Conservation (phyloP, 805 yeast species). For the Barnettozyma sucrosica region DNA sequence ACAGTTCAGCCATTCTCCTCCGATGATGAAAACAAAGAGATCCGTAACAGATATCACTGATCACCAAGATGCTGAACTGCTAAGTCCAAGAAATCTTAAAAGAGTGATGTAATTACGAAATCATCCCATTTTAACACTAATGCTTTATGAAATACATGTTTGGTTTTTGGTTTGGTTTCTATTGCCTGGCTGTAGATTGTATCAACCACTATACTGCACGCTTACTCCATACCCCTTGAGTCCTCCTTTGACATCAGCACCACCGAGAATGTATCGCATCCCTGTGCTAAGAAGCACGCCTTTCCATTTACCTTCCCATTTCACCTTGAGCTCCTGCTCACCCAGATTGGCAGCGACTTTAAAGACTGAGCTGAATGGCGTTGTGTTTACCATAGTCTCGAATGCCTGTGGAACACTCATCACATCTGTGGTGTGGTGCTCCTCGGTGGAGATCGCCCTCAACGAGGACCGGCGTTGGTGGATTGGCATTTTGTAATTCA, state of each 20-base stretch:
- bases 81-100: slow-evolving; percentile 22
- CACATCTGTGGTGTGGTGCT: slow-evolving; percentile 26
- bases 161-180: background rate
- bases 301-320: slow-evolving; percentile 86
- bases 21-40: slow-evolving; percentile 19
- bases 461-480: slow-evolving; percentile 1
- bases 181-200: background rate
- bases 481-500: background rate
- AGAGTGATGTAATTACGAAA: slow-evolving; percentile 14
- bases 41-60: slow-evolving; percentile 21
- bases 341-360: slow-evolving; percentile 68
- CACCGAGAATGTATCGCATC: slow-evolving; percentile 36
- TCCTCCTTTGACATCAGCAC: slow-evolving; percentile 34
- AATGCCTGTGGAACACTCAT: slow-evolving; percentile 45
- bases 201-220: slow-evolving; percentile 44
- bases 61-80: slow-evolving; percentile 21
- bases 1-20: slow-evolving; percentile 11
- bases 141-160: background rate
- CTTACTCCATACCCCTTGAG: slow-evolving; percentile 51
- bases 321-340: slow-evolving; percentile 51
- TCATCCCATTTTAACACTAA: background rate
- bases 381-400: slow-evolving; percentile 42
- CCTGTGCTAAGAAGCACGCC: slow-evolving; percentile 81
- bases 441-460: slow-evolving; percentile 29
- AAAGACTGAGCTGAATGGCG: slow-evolving; percentile 63